These are phyloP conservation scores for Neophaeococcomyces aloes DNA, from an alignment of 2,329 filamentous ascomycete species.

Conservation along the genomic window DNA sequence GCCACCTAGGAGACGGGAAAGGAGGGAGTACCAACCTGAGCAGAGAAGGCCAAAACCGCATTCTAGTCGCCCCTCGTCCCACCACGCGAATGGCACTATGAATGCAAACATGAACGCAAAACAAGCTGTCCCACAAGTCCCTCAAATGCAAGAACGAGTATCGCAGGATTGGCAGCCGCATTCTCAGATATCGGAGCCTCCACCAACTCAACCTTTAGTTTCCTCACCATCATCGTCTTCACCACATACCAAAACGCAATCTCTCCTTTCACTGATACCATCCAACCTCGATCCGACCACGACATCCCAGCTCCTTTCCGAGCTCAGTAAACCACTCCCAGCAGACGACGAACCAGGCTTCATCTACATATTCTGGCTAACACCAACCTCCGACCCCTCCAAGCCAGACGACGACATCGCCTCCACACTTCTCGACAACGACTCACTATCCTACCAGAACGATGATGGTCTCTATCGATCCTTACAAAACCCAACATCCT, in stretches of 20 bases:
- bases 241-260: constrained; percentile 27
- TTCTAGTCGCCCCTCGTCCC: background rate
- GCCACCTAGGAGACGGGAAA: constrained; percentile 1
- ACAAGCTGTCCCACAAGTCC: constrained; percentile 9
- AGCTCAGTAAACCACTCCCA: constrained; percentile 67
- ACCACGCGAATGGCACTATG: background rate
- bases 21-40: background rate
- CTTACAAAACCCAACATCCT: constrained; percentile 32
- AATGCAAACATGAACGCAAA: constrained; percentile 7
- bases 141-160: constrained; percentile 12
- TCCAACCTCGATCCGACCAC: constrained; percentile 54
- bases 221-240: constrained; percentile 22
- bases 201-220: constrained; percentile 12
- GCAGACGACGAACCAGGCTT: constrained; percentile 71
- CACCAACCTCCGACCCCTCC: constrained; percentile 49
- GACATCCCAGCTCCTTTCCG: constrained; percentile 59
- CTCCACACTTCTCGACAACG: constrained; percentile 44
- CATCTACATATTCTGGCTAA: constrained; percentile 99
- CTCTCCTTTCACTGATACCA: constrained; percentile 59
- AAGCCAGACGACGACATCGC: constrained; percentile 49
- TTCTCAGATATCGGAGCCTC: constrained; percentile 9
- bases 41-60: constrained; percentile 4
- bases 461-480: background rate
- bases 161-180: constrained; percentile 8
- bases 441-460: constrained; percentile 10